A percentile compares a stretch with the other conserved stretches of the same genome.
phyloP scores from a whole-genome alignment of 495 filamentous ascomycete genomes.

The Alectoria sarmentosa region DNA sequence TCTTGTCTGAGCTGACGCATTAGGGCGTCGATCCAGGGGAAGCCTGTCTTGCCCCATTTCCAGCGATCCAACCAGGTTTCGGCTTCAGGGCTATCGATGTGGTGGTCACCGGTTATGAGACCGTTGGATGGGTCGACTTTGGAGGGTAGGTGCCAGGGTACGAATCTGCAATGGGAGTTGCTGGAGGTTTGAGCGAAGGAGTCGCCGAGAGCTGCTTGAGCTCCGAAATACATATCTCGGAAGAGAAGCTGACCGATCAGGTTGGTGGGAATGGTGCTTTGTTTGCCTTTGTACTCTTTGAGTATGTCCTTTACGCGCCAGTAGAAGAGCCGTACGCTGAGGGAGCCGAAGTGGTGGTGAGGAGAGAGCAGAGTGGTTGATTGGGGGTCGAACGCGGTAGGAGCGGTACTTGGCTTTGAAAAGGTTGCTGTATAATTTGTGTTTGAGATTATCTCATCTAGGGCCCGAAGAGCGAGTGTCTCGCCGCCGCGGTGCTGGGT shows the following conservation, averaged over 20 bases:
- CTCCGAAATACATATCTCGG: conserved; percentile 71
- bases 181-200: conserved; percentile 49
- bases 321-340: conserved; percentile 59
- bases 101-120: conserved; percentile 44
- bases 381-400: conserved; percentile 59
- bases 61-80: conserved; percentile 58
- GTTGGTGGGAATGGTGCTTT: conserved; percentile 49
- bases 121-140: conserved; percentile 36
- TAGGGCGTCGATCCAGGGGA: conserved; percentile 67
- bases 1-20: conserved; percentile 64
- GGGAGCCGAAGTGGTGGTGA: conserved; percentile 61
- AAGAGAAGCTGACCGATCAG: conserved; percentile 64
- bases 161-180: conserved; percentile 55
- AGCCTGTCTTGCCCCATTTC: conserved; percentile 58
- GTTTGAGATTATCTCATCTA: conserved; percentile 47
- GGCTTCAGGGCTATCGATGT: conserved; percentile 48
- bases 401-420: conserved; percentile 62
- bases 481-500: conserved; percentile 60
- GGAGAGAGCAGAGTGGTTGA: conserved; percentile 62
- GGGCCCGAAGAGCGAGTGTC: conserved; percentile 44
- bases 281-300: conserved; percentile 38
- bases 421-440: conserved; percentile 59
- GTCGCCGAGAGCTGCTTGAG: conserved; percentile 56
- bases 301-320: conserved; percentile 55
- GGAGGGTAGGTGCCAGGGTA: conserved; percentile 64